Conservation (phyloP, 257 asterid genomes). For the Nicotiana noctiflora region DNA sequence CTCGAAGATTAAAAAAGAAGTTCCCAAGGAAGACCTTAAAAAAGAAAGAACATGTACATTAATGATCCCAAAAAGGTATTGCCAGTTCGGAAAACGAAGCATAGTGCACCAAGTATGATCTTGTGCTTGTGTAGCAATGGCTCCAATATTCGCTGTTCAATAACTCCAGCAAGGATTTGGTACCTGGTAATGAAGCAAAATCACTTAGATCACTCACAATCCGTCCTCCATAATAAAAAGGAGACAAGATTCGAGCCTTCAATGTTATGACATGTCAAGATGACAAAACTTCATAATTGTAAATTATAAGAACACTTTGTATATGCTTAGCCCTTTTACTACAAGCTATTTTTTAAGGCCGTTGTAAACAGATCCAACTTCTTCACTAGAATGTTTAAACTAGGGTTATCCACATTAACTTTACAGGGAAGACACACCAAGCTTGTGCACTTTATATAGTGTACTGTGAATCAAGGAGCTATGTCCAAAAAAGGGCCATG, state of each 20-base stretch:
- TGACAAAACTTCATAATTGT: neutral
- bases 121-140: slow-evolving; percentile 81
- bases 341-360: neutral
- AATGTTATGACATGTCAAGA: neutral
- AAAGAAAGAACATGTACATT: slow-evolving; percentile 41
- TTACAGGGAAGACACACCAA: neutral
- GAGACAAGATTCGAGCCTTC: neutral
- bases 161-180: slow-evolving; percentile 84
- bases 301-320: slow-evolving; percentile 1
- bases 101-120: slow-evolving; percentile 64
- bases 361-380: neutral
- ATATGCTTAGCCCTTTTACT: neutral
- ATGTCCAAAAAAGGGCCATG: neutral
- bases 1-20: neutral
- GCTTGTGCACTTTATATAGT: neutral
- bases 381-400: neutral
- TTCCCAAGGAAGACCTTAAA: neutral
- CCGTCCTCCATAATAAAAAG: neutral
- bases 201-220: neutral
- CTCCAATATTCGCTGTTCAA: slow-evolving; percentile 78
- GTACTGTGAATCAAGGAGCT: neutral
- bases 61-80: slow-evolving; percentile 91
- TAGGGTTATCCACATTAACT: neutral
- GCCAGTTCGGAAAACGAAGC: slow-evolving; percentile 89
- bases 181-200: slow-evolving; percentile 39